A percentile compares a stretch with the other conserved stretches of the same genome.
Conservation (phyloP, 2,329 filamentous ascomycete species). For the Aspergillus sp. region DNA sequence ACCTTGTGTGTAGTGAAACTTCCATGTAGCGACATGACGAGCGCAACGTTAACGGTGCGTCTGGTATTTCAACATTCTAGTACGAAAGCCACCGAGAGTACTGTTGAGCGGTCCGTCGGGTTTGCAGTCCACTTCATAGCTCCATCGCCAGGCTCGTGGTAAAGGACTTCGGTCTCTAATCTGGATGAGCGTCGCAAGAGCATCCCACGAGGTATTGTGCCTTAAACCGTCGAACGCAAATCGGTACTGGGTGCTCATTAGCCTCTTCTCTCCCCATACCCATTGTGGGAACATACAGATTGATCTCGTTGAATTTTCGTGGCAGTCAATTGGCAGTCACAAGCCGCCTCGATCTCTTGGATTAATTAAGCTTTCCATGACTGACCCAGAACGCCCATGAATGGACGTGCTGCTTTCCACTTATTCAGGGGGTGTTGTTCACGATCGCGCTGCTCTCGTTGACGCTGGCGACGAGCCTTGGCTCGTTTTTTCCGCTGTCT, state of each 20-base stretch:
- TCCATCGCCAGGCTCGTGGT: not conserved
- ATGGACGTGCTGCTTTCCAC: not conserved
- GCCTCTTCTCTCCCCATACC: not conserved
- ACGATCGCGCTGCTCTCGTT: not conserved
- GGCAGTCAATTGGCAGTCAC: not conserved
- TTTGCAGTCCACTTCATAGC: too few relatives aligned
- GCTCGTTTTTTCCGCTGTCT: not conserved
- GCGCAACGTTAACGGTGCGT: too few relatives aligned
- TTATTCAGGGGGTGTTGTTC: not conserved
- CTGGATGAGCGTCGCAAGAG: not conserved
- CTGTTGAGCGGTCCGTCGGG: too few relatives aligned
- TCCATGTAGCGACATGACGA: too few relatives aligned
- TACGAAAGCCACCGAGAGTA: too few relatives aligned
- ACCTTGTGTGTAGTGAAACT: too few relatives aligned
- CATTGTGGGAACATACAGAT: not conserved
- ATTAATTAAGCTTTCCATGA: slow-evolving; percentile 2
- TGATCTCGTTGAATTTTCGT: not conserved
- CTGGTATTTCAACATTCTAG: too few relatives aligned
- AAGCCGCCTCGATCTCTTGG: not conserved
- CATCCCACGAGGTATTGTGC: not conserved
- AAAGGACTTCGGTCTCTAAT: not conserved
- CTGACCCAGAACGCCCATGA: slow-evolving; percentile 1
- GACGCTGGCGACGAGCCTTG: not conserved
- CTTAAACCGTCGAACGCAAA: not conserved
- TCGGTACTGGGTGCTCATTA: not conserved